Base-by-base conservation (phyloP, 805 yeast genomes). In the Kodamaea restingae region DNA sequence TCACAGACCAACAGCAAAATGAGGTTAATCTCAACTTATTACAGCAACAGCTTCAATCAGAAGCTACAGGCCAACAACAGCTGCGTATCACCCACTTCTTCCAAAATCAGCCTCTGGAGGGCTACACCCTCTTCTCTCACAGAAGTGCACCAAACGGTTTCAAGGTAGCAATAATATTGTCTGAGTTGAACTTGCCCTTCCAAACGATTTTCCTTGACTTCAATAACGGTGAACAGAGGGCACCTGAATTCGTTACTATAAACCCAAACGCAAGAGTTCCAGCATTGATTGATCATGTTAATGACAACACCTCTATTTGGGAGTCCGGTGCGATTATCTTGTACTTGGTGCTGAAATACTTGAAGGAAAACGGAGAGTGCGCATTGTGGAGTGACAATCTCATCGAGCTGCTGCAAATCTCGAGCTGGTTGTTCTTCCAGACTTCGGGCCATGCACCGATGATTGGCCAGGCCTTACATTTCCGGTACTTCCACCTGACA, bases 391-490 rank as follows among this genome's bases (percentile, higher is more conserved):
- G 95, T 3, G 81, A 78, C 38, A 83, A 82, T 54, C 58, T 83
- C 38, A 70, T 77, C 10, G 95, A 87, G 47, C 96, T 88, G 65
- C 73, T 90, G 3, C 91, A 84, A 58, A 87, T 90, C 42, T 74
- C 79, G 44, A 78, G 88, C 5, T 90, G 97, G 96, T 70, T 91
- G 27, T 90, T 87, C 55, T 90, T 90, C 70, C 98, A 90, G 64
- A 88, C 96, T 2, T 84, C 95, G 4, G 97, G 98, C 5, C 97
- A 88, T 58, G 95, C 97, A 0, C 96, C 97, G n/a, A 90, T 90
- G 95, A 85, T 90, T 51, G 97, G 97, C 14, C 97, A 90, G 63
- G 96, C 97, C 7, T 72, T 91, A 50, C 97, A 91, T 66, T 91
- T 90, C 67, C 75, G 90, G 54, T 88, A 86, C 59, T 88, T 90